A percentile compares a stretch with the other conserved stretches of the same genome.
Conservation (phyloP, 2,329 filamentous ascomycete genomes). For the Pestalotiopsis fici region DNA sequence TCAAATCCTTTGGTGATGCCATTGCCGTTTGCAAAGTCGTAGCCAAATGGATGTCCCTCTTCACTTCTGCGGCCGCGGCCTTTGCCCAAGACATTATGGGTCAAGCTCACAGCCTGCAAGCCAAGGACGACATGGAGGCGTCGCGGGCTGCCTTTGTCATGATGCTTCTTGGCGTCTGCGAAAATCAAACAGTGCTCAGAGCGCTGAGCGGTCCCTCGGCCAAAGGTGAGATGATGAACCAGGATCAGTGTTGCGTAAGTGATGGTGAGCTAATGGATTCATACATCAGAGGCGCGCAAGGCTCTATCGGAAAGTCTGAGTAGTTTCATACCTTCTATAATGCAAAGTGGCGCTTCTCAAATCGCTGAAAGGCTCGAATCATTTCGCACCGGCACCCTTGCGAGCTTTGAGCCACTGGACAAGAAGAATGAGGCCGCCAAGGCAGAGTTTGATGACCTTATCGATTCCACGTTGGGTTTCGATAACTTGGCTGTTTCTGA, state of each 20-base stretch:
- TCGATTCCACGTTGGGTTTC: slow-evolving; percentile 57
- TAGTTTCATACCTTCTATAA: slow-evolving; percentile 55
- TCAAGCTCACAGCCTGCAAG: slow-evolving; percentile 42
- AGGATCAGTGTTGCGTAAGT: background rate
- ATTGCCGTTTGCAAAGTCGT: slow-evolving; percentile 51
- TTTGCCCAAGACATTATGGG: slow-evolving; percentile 50
- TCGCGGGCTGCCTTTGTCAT: slow-evolving; percentile 65
- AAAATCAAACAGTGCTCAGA: slow-evolving; percentile 57
- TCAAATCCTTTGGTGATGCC: slow-evolving; percentile 47
- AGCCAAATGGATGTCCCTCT: slow-evolving; percentile 61
- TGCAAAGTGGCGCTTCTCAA: slow-evolving; percentile 54
- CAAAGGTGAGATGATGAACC: slow-evolving; percentile 43
- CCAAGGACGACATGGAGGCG: slow-evolving; percentile 59
- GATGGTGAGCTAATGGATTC: slow-evolving; percentile 5
- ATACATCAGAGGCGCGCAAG: slow-evolving; percentile 44
- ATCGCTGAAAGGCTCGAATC: slow-evolving; percentile 56
- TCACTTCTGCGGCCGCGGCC: slow-evolving; percentile 50
- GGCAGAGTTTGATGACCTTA: slow-evolving; percentile 56
- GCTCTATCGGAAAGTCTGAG: slow-evolving; percentile 51
- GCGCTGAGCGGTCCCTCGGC: slow-evolving; percentile 53
- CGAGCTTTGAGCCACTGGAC: slow-evolving; percentile 53
- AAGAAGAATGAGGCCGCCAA: slow-evolving; percentile 52
- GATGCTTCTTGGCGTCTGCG: slow-evolving; percentile 61
- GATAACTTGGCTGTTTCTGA: slow-evolving; percentile 62
- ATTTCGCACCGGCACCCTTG: slow-evolving; percentile 59